Base-by-base conservation (phyloP, 129 eudicot species). In the Saposhnikovia divaricata region DNA sequence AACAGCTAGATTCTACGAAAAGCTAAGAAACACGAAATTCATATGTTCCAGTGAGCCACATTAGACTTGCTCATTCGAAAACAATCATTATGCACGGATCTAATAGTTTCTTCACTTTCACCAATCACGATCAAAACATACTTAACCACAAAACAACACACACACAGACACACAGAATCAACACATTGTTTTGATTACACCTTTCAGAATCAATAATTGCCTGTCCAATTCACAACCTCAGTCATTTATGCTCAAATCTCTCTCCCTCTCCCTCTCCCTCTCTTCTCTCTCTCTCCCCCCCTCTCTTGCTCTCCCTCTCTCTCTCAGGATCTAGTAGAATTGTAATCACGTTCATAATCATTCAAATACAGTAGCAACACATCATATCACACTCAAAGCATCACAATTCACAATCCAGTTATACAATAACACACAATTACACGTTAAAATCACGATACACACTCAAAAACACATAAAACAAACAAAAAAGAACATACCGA, bases 401-500 rank as follows among this genome's bases (percentile, higher is more conserved):
- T 5, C 47, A 74, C 18, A 74, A 25, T 43, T 74, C 38, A 46
- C 50, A 46, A 46, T 46, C 50, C 15, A 73, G 0, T 5, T 1
- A 9, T 2, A 19, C 50, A 31, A 31, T 31, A 31, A 19, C 51
- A 13, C 40, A 46, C 28, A 45, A 4, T 48, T 48, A 48, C 55
- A 48, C 18, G 1, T 1, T 12, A 9, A 46, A 57, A 23, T 19
- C 37, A 72, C 15, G 19, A 70, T 1, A 70, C 14, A 72, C 4
- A 3, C 55, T 44, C 9, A 42, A 3, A 73, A 18, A 15, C 1
- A 76, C 27, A 31, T 2, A 76, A 27, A 44, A 3, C 25, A 14
- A 6, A 34, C 27, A 66, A 23, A 37, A 68, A 28, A 78, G 46
- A 28, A 78, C 55, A 42, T 68, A 88, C 92, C 92, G 72, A 72